Evolutionary conservation across 441 rosid species (phyloP).

Genomic region (Omphalea diandra): DNA sequence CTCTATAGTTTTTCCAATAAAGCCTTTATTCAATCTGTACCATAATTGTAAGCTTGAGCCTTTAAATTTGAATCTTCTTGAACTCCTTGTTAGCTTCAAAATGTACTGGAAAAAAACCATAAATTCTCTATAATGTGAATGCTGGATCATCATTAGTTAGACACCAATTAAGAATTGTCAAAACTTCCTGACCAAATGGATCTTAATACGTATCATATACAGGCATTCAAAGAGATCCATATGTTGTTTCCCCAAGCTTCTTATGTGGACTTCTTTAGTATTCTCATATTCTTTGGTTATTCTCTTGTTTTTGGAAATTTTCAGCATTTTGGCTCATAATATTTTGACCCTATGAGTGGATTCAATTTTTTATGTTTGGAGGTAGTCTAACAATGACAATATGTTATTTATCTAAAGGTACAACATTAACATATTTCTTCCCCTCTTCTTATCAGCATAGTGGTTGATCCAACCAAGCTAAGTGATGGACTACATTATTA

Average conservation of each 20-base stretch:
- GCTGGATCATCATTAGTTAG: neutral
- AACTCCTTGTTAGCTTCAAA: too few species aligned
- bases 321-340: slow-evolving; percentile 7
- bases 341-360: slow-evolving; percentile 11
- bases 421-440: slow-evolving; percentile 19
- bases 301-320: neutral
- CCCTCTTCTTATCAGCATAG: slow-evolving; percentile 61
- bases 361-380: slow-evolving; percentile 14
- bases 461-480: slow-evolving; percentile 91
- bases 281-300: neutral
- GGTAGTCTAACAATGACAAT: neutral
- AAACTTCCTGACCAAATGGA: neutral
- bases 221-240: neutral
- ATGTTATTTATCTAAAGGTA: neutral
- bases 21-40: too few species aligned
- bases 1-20: too few species aligned
- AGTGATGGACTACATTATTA: slow-evolving; percentile 82
- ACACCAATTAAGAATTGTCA: neutral
- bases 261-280: neutral
- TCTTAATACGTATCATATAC: neutral
- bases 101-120: neutral
- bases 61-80: too few species aligned
- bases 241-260: slow-evolving; percentile 15
- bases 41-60: too few species aligned
- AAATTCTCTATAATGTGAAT: neutral